Percentiles rank a stretch among this genome's conserved stretches.
These are phyloP conservation scores for Micractinium sp. DNA, from an alignment of 139 green algal genomes.

Conservation along the genomic window DNA sequence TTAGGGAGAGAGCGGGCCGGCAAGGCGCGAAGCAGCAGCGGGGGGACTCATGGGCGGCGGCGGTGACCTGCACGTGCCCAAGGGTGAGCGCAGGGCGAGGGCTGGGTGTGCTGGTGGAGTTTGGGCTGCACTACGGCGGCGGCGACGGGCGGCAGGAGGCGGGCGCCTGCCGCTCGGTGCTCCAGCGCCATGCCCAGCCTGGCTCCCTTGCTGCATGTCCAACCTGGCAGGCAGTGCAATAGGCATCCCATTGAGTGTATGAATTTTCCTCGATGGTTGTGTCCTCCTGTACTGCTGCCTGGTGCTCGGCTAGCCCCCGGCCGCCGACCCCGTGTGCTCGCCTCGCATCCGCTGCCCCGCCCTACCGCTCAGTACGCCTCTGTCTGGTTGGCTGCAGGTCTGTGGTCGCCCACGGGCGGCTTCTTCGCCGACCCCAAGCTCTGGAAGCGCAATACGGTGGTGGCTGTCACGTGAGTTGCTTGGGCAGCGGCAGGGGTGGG, in stretches of 20 bases:
- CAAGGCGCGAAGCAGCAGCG: background rate
- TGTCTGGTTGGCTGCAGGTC: background rate
- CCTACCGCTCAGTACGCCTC: background rate
- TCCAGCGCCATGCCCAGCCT: too few relatives aligned
- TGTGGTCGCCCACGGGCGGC: conserved; percentile 56
- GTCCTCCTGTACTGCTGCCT: too few relatives aligned
- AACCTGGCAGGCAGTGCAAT: too few relatives aligned
- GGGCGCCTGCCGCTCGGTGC: too few relatives aligned
- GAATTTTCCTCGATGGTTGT: too few relatives aligned
- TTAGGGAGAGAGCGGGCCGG: background rate
- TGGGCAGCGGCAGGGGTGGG: background rate
- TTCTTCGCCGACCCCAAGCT: conserved; percentile 50
- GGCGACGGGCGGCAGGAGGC: too few relatives aligned
- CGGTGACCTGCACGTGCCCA: conserved; percentile 43
- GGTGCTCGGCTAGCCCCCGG: too few relatives aligned
- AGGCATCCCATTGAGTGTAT: too few relatives aligned
- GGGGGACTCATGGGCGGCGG: conserved; percentile 1
- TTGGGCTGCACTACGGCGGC: too few relatives aligned
- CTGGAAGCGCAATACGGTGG: conserved; percentile 48
- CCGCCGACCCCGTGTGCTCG: too few relatives aligned
- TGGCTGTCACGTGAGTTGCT: conserved; percentile 37
- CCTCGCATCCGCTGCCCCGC: background rate
- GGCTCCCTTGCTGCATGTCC: too few relatives aligned
- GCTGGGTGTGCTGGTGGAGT: background rate
- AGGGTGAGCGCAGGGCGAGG: conserved; percentile 26